Evolutionary conservation across 495 filamentous ascomycete species (phyloP).

Genomic region (Xylaria flabelliformis): DNA sequence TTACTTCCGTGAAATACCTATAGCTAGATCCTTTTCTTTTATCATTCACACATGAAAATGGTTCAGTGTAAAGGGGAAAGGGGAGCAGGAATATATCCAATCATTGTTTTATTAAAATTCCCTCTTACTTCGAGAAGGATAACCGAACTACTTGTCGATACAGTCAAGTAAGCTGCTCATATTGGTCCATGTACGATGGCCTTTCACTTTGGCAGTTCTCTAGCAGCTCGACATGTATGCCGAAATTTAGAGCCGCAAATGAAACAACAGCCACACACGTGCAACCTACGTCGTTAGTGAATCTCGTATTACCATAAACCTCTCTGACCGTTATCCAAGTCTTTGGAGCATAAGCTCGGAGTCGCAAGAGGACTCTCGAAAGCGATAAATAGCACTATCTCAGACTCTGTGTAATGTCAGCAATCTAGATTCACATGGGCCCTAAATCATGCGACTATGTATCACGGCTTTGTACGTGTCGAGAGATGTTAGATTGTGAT

Average conservation of each 20-base stretch:
- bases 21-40: not conserved
- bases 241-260: not conserved
- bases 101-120: not conserved
- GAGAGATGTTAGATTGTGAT: not conserved
- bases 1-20: too few relatives aligned
- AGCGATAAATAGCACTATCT: not conserved
- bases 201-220: not conserved
- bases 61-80: not conserved
- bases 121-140: not conserved
- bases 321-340: not conserved
- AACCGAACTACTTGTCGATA: not conserved
- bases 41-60: not conserved
- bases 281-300: not conserved
- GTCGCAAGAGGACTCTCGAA: not conserved
- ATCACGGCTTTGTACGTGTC: not conserved
- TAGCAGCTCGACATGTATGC: not conserved
- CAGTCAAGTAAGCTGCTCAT: not conserved
- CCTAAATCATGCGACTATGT: not conserved
- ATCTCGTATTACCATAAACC: not conserved
- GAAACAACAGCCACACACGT: not conserved
- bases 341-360: not conserved
- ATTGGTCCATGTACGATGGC: not conserved
- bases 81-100: not conserved
- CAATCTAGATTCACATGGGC: not conserved
- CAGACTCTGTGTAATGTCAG: not conserved